Base-by-base conservation (phyloP, 768 basidiomycete species). In the Leccinum sublutescens region DNA sequence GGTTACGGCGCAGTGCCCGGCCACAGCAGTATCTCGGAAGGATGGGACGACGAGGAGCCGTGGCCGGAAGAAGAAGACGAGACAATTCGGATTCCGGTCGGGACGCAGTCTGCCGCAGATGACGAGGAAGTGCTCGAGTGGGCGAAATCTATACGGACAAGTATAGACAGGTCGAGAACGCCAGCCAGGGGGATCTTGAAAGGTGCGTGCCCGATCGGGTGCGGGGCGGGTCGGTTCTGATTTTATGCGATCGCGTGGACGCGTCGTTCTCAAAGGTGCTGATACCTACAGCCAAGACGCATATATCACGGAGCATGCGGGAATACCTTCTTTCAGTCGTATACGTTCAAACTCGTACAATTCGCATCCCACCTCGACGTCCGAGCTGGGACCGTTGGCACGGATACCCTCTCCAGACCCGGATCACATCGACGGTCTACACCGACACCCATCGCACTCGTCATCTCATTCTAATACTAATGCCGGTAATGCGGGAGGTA, bases 141-240 rank as follows among this genome's bases (percentile, higher is more conserved):
- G 92, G 91, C 89, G 47, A 78, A 83, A 34, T 80, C 87, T 62
- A 67, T 93, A 59, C 84, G 93, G 65, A 75, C 89, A 66, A 88
- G 88, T 70, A 65, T 88, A 27, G 88, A 95, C 78, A 77, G 84
- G 74, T 76, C 80, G 40, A 77, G 82, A 64, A 67, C 76, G 62
- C 94, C 93, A 3, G 76, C 85, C 29, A 91, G 82, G 73, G 93
- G 96, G 21, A 98, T 99, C 58, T 76, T 99, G 62, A 99, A 98
- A 74, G 71, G 87, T 83, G 49, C 31, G 69, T 60, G 4, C 23
- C 23, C 64, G 50, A 6, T 21, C 4, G 29, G 48, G 29, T 33
- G 21, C 29, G 33, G 27, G 50, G 8, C 15, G 3, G 50, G 65
- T 57, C 50, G 58, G 50, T 67, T 48, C 21, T 21, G 23, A 25